Conservation (phyloP, 108 stramenopile genomes). For the Cyclotella cryptica region DNA sequence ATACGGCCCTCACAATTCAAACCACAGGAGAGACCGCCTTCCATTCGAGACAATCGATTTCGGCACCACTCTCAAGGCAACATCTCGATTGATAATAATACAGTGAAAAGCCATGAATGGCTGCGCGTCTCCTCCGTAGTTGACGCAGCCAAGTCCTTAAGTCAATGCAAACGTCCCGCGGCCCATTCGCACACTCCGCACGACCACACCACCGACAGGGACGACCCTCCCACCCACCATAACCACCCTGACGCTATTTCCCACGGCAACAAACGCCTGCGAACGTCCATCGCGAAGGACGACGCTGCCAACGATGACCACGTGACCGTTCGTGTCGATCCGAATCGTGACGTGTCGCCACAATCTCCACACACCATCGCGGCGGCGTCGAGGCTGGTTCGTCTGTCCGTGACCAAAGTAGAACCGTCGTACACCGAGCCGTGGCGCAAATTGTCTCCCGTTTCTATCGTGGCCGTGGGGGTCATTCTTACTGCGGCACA, state of each 20-base stretch:
- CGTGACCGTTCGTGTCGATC: neutral
- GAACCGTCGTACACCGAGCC: conserved; percentile 32
- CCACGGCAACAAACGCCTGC: conserved; percentile 5
- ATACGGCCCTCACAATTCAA: too few species aligned
- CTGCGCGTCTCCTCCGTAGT: neutral
- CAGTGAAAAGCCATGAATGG: neutral
- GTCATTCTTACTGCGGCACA: too few species aligned
- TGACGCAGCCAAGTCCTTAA: neutral
- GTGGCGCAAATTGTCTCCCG: conserved; percentile 26
- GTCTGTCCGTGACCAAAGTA: conserved; percentile 24
- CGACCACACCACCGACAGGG: neutral
- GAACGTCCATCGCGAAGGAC: neutral
- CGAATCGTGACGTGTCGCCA: too few species aligned
- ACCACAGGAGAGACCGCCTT: too few species aligned
- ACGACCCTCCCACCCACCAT: too few species aligned
- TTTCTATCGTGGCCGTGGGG: conserved; percentile 17
- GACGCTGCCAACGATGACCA: neutral
- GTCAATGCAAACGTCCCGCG: conserved; percentile 5
- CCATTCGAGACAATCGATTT: too few species aligned
- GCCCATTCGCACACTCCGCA: too few species aligned
- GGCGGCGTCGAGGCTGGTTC: conserved; percentile 1
- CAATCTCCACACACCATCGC: too few species aligned
- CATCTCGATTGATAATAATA: neutral
- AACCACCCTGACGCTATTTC: neutral
- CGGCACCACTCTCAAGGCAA: neutral